phyloP scores from a whole-genome alignment of 495 filamentous ascomycete genomes.

The Astrothelium subdiscretum region DNA sequence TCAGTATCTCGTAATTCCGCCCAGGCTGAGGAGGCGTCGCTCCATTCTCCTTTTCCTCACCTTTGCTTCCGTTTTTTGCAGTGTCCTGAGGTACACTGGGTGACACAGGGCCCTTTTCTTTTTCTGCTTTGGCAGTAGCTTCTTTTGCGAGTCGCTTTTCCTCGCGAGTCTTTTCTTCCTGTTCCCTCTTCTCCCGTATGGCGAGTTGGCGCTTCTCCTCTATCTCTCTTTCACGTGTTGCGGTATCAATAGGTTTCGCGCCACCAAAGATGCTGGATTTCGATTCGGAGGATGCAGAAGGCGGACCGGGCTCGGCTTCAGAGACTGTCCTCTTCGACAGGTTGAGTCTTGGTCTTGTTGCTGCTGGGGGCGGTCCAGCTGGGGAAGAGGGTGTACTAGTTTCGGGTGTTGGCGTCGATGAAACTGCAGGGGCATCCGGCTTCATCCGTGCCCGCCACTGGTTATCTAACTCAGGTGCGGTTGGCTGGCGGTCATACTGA shows the following conservation, averaged over 20 bases:
- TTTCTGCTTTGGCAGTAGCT: constrained; percentile 28
- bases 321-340: constrained; percentile 80
- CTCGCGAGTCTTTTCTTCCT: constrained; percentile 72
- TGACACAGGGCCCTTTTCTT: constrained; percentile 11
- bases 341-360: constrained; percentile 64
- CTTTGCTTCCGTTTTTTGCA: constrained; percentile 12
- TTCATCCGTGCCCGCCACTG: constrained; percentile 78
- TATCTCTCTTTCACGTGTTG: constrained; percentile 72
- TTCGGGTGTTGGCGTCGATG: constrained; percentile 45
- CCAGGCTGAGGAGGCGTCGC: constrained; percentile 10
- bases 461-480: constrained; percentile 75
- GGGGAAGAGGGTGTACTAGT: constrained; percentile 57
- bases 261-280: constrained; percentile 90
- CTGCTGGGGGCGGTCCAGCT: constrained; percentile 37
- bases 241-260: constrained; percentile 80
- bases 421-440: constrained; percentile 48
- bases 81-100: constrained; percentile 7
- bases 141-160: constrained; percentile 54
- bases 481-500: constrained; percentile 52
- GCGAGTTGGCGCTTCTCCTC: constrained; percentile 72
- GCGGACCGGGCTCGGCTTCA: constrained; percentile 45
- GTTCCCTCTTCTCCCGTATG: constrained; percentile 71
- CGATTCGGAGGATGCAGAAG: constrained; percentile 46
- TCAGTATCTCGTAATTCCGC: constrained; percentile 28
- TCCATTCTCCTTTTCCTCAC: constrained; percentile 23